Evolutionary conservation across 352 stramenopile species (phyloP), one percentile per base, ranked within the genome.

Genomic region (Plasmopara viticola): DNA sequence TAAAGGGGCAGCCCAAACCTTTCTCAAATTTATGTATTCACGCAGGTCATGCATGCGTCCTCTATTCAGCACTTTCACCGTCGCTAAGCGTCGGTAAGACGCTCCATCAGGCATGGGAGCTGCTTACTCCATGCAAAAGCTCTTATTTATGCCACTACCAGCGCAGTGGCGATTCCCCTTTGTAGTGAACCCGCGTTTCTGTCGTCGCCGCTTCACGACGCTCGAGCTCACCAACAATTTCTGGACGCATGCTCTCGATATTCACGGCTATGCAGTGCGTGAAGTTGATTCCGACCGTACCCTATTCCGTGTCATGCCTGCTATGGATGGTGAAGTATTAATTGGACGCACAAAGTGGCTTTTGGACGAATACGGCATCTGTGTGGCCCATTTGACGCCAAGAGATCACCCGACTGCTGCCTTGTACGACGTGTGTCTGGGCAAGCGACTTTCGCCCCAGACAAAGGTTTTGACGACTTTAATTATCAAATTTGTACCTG

Each of bases 121-220:
- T 1, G 45, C 51, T 5, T 25, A 72, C 20, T 70, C 62, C 35
- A 68, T 62, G 48, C 43, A 72, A 48, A 66, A 65, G 48, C 68
- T 71, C 42, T 51, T 78, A 43, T 51, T 53, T 9, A 63, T 56
- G 33, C 64, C 65, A 18, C 57, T 78, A 20, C 39, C 49, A 13
- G 48, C 61, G 53, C 68, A 78, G 49, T 71, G 59, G 62, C 67
- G 71, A 44, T 78, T 74, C 48, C 68, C 68, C 40, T 73, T 70
- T 51, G 57, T 65, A 33, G 61, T 78, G 12, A 74, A 66, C 53
- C 65, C 56, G 15, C 68, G 68, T 46, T 78, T 78, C 48, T 68
- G 68, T 42, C 58, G 57, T 5, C 44, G 58, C 13, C 68, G 59
- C 37, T 48, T 60, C 18, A 68, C 62, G 50, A 71, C 62, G 35